These are phyloP conservation scores for Pythium scleroteichum DNA, from an alignment of 352 stramenopile genomes.

Conservation along the genomic window DNA sequence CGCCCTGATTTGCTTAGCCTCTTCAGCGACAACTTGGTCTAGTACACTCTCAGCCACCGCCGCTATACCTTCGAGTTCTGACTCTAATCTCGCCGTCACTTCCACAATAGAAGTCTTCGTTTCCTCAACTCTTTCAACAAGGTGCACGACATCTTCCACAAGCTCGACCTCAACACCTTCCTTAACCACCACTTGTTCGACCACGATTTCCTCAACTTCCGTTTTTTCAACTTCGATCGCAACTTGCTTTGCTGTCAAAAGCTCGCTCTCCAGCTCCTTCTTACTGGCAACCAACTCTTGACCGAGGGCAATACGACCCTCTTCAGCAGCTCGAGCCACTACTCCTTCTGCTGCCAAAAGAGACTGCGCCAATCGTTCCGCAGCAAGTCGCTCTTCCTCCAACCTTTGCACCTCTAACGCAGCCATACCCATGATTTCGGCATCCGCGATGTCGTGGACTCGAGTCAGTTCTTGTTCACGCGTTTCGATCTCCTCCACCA, in stretches of 20 bases:
- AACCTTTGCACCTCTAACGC: constrained; percentile 1
- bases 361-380: constrained; percentile 7
- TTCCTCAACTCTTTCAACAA: constrained; percentile 1
- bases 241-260: background rate
- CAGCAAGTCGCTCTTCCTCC: background rate
- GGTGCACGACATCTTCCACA: constrained; percentile 1
- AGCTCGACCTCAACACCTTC: constrained; percentile 7
- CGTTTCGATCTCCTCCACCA: background rate
- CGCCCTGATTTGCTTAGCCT: constrained; percentile 1
- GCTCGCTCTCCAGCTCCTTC: constrained; percentile 11
- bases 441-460: constrained; percentile 14
- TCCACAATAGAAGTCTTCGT: background rate
- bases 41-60: background rate
- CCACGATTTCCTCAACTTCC: constrained; percentile 13
- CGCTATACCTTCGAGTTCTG: background rate
- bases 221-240: constrained; percentile 8
- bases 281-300: constrained; percentile 4
- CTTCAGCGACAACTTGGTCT: constrained; percentile 1
- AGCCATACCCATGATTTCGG: constrained; percentile 8
- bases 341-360: constrained; percentile 9
- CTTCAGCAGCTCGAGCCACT: background rate
- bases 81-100: background rate
- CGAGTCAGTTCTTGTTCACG: constrained; percentile 10
- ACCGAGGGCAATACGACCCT: constrained; percentile 8
- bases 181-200: constrained; percentile 10